Base-by-base conservation (phyloP, 768 basidiomycete species). In the Filobasidium wieringae region DNA sequence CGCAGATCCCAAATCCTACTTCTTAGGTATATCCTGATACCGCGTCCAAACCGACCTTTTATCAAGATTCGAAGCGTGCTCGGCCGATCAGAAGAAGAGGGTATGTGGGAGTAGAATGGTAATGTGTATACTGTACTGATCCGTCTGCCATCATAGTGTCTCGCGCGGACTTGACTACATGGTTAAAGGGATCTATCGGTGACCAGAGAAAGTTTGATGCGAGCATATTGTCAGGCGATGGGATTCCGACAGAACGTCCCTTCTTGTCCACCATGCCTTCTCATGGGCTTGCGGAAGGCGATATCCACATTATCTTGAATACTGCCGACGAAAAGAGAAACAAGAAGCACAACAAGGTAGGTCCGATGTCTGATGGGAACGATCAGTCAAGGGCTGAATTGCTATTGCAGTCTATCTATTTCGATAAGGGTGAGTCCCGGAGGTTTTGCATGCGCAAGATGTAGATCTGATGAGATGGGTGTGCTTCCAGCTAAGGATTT, bases 201-300 rank as follows among this genome's bases (percentile, higher is more conserved):
- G 72, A 73, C 27, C 72, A 73, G 55, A 60, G 70, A 5, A 60
- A 68, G 4, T 66, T 73, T 24, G 72, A 73, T 52, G 63, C 67
- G 1, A 58, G 32, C 14, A 8, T 51, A 17, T 49, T 37, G 14
- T 30, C 27, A 12, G 32, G 17, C 22, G 57, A 58, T 9, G 22
- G 37, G 3, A 50, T 40, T 4, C 15, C 52, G 3, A 27, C 26
- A 7, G 57, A 57, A n/a, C 47, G 50, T 32, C 27, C 55, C n/a
- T 33, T n/a, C 11, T 15, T 32, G 19, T 26, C 55, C 5, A 29
- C 30, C 5, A 33, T 24, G 22, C 22, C 33, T n/a, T 7, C 31
- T 26, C 45, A 57, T 17, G 26, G 30, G 17, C 27, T 34, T 15
- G 37, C 32, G 1, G 71, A 69, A 14, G 50, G 58, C n/a, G 71